phyloP scores from a whole-genome alignment of 495 filamentous ascomycete genomes.

The Xylaria palmicola region DNA sequence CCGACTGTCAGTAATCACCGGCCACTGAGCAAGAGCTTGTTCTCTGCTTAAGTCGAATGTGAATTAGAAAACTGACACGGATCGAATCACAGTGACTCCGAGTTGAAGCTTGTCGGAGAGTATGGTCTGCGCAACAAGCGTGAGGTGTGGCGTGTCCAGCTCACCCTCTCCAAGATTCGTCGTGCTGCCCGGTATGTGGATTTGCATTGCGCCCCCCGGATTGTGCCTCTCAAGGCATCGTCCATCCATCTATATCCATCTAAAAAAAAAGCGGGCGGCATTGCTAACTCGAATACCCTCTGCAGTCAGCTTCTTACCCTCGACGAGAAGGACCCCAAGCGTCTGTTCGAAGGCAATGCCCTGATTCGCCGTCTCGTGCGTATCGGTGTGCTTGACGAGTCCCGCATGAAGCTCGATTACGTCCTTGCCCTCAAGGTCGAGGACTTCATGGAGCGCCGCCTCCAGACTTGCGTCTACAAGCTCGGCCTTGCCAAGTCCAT shows the following conservation, averaged over 20 bases:
- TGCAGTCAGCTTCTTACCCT: constrained; percentile 96
- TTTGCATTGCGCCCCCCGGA: constrained; percentile 13
- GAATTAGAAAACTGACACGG: constrained; percentile 46
- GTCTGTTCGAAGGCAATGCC: constrained; percentile 99
- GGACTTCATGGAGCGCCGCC: constrained; percentile 99
- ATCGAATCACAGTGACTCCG: constrained; percentile 77
- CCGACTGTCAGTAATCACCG: constrained; percentile 93
- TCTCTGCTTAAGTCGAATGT: constrained; percentile 91
- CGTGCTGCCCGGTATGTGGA: constrained; percentile 93
- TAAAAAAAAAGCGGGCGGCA: constrained; percentile 2
- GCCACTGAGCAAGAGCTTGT: constrained; percentile 98
- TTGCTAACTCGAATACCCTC: constrained; percentile 17
- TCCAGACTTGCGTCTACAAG: constrained; percentile 99
- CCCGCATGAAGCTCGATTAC: constrained; percentile 99
- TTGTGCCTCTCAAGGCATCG: too few relatives aligned
- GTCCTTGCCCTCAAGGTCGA: constrained; percentile 96
- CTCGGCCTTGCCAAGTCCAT: constrained; percentile 99
- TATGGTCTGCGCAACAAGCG: constrained; percentile 99
- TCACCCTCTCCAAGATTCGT: constrained; percentile 99
- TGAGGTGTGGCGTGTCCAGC: constrained; percentile 99
- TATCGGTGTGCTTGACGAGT: constrained; percentile 99
- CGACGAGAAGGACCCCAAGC: constrained; percentile 99
- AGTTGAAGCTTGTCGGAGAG: constrained; percentile 98
- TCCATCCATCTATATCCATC: background rate
- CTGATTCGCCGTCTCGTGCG: constrained; percentile 99